Evolutionary conservation across 2,329 filamentous ascomycete genomes (phyloP), one percentile per base, ranked within the genome.

Genomic region (Cercospora sp.): DNA sequence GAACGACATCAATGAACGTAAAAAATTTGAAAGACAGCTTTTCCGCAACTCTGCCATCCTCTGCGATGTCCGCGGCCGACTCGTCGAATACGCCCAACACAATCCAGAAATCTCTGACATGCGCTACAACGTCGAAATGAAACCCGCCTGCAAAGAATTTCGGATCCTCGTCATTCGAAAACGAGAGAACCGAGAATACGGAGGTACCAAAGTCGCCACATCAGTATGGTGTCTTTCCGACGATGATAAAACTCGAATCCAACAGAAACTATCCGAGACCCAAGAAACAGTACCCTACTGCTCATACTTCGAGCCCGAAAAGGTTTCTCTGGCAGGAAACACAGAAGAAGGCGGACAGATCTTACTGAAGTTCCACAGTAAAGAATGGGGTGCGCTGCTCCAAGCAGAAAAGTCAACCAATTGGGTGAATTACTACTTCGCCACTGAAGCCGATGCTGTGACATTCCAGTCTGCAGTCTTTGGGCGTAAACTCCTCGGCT

Each of bases 381-480:
- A 77, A 5, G 68, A 70, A 5, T 81, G 78, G 71, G 81, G 79
- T 0, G 75, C 74, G 3, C 70, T 75, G 32, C 70, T 79, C 0
- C 61, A 76, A n/a, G 78, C 75, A 37, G 75, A 77, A 16, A 76
- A 77, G 18, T 79, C 78, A 51, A 82, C 81, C 0, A 80, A 75
- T 10, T 84, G 82, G 82, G 77, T 83, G 21, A 84, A 83, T 62
- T 83, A 83, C 65, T 73, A 82, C 30, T 82, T 84, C 61, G 66
- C 66, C 1, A 67, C 66, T 2, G 74, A 72, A 7, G 68, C 66
- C 74, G 78, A 77, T 55, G 79, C 81, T 3, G 74, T 75, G 3
- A 74, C 78, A 2, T 83, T 84, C 70, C 82, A 84, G 70, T 82
- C 81, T 66, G 81, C 81, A 51, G 75, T 84, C 8, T 82, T 83